Base-by-base conservation (phyloP, 2,329 filamentous ascomycete species). In the Rosellinia necatrix region DNA sequence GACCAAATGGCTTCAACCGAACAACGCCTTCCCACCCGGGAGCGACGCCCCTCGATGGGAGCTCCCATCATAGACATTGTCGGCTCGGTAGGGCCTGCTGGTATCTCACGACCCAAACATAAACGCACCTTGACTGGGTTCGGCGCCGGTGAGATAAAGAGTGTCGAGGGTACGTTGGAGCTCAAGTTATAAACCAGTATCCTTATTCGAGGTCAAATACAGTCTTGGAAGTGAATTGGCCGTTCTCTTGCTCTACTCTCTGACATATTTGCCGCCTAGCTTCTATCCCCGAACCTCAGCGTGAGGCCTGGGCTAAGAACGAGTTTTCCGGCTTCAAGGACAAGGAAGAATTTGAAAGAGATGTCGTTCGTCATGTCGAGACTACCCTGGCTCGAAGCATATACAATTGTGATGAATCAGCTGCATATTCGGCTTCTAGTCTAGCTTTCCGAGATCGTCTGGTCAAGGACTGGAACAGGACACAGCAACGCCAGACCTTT, bases 41-140 rank as follows among this genome's bases (percentile, higher is more conserved):
- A 96, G 80, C 88, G 92, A 66, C 89, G 85, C 64, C 91, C 90
- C 56, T 96, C 91, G 17, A 88, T 83, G 55, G 86, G 64, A 32
- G 90, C 90, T 66, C 92, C 92, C 42, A 87, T 97, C 66, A 85
- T 90, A 62, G 91, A 96, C 71, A 87, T 97, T 60, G 82, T 90
- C 73, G 92, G 92, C 63, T 88, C 90, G 15, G 85, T 97, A 54
- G 89, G 89, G n/a, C 91, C 92, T 35, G 88, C 87, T 37, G 93
- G 96, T 71, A 87, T 89, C 76, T 85, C 83, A 22, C 84, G 94
- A 59, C 94, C 94, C 41, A 99, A 97, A 78, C 94, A 99, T 79
- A 97, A 91, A 81, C 86, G 94, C 65, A 97, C 93, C n/a, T 90
- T 90, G 64, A 99, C 94, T 8, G 94, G 94, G 7, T 94, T 97